These are phyloP conservation scores for Thuidium tamariscinum DNA, from an alignment of 225 moss, liverwort and hornwort species.

Conservation along the genomic window DNA sequence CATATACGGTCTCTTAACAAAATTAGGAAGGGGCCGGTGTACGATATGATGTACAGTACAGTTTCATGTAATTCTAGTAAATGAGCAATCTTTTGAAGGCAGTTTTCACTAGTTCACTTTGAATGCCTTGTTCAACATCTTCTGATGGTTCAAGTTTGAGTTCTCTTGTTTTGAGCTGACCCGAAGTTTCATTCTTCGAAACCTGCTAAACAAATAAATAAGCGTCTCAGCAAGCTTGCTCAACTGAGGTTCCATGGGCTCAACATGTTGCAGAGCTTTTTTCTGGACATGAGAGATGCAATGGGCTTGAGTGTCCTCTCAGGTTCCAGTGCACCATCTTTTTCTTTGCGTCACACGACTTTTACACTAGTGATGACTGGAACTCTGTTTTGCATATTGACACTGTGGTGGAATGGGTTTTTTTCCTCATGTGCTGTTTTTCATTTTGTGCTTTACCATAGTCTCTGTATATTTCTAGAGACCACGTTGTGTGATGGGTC, in stretches of 20 bases:
- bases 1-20: neutral
- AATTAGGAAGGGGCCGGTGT: neutral
- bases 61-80: neutral
- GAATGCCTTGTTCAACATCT: neutral
- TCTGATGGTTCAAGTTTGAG: neutral
- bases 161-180: neutral
- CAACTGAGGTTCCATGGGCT: neutral
- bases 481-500: neutral
- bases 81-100: neutral
- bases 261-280: neutral
- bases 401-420: neutral
- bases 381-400: neutral
- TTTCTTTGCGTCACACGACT: neutral
- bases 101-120: neutral
- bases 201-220: neutral
- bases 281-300: neutral
- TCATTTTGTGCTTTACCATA: neutral
- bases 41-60: neutral
- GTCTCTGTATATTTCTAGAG: neutral
- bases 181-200: neutral
- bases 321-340: neutral
- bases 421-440: neutral
- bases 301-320: neutral
- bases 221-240: neutral
- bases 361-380: neutral